phyloP scores from a whole-genome alignment of 192 early-diverging fungal species.

The Mortierella hygrophila region DNA sequence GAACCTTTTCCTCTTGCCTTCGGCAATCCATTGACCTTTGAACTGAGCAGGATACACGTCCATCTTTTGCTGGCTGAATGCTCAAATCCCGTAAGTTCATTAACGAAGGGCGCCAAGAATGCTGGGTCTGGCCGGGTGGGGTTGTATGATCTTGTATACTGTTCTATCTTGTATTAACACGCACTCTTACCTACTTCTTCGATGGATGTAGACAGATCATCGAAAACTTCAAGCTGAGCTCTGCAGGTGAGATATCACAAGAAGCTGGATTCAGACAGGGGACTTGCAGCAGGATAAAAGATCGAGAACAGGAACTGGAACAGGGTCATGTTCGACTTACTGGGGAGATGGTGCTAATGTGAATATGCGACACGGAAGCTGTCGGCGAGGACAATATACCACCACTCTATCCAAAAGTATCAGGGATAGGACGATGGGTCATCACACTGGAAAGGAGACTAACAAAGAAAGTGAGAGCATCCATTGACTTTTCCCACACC shows the following conservation, averaged over 20 bases:
- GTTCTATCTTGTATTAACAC: background rate
- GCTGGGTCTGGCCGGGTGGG: background rate
- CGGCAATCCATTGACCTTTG: background rate
- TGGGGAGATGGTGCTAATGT: background rate
- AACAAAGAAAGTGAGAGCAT: background rate
- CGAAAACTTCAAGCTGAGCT: constrained; percentile 64
- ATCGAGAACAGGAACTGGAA: background rate
- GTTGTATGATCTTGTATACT: background rate
- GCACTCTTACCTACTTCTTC: background rate
- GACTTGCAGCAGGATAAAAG: background rate
- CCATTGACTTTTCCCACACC: background rate
- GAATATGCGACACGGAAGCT: background rate
- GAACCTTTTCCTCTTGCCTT: background rate
- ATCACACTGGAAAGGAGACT: background rate
- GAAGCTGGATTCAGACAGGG: background rate
- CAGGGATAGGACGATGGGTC: background rate
- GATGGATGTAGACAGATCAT: constrained; percentile 57
- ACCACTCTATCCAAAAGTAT: background rate
- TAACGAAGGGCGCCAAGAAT: background rate
- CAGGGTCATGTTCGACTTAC: background rate
- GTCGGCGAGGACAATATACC: background rate
- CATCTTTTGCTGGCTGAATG: constrained; percentile 78
- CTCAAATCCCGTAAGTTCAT: constrained; percentile 76
- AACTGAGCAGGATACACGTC: constrained; percentile 64
- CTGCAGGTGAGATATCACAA: constrained; percentile 40